Percentiles rank a stretch among this genome's conserved stretches.
Evolutionary conservation across 441 rosid genomes (phyloP).

Genomic region (Erodium moschatum): DNA sequence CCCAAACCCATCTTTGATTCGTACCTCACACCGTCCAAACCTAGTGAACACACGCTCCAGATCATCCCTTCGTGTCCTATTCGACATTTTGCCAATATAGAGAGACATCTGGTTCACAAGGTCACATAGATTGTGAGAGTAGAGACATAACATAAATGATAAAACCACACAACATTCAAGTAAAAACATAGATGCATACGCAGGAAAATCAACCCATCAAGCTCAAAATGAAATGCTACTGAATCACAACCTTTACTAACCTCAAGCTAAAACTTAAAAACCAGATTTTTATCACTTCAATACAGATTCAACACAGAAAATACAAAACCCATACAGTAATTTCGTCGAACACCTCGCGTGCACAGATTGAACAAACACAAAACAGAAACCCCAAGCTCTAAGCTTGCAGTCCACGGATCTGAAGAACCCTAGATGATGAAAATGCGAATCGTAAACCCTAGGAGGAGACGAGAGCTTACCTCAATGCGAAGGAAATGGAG

Average conservation of each 20-base stretch:
- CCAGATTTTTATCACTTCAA: not conserved
- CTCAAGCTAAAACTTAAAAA: not conserved
- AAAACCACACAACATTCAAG: not conserved
- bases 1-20: constrained; percentile 4
- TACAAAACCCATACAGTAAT: not conserved
- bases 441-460: not conserved
- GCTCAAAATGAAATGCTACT: not conserved
- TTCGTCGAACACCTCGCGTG: constrained; percentile 2
- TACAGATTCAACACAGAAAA: no score
- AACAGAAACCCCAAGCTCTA: not conserved
- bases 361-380: not conserved
- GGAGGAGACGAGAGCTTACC: not conserved
- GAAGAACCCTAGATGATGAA: not conserved
- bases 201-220: not conserved
- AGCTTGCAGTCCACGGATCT: not conserved
- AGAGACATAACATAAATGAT: not conserved
- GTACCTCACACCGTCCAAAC: not conserved
- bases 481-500: not conserved
- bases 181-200: not conserved
- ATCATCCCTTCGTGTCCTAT: not conserved
- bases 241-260: not conserved
- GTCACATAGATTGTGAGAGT: not conserved
- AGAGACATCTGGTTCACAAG: not conserved
- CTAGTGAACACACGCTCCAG: not conserved
- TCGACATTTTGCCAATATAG: not conserved